phyloP scores from a whole-genome alignment of 2,329 filamentous ascomycete genomes.

The Didymella sp. region DNA sequence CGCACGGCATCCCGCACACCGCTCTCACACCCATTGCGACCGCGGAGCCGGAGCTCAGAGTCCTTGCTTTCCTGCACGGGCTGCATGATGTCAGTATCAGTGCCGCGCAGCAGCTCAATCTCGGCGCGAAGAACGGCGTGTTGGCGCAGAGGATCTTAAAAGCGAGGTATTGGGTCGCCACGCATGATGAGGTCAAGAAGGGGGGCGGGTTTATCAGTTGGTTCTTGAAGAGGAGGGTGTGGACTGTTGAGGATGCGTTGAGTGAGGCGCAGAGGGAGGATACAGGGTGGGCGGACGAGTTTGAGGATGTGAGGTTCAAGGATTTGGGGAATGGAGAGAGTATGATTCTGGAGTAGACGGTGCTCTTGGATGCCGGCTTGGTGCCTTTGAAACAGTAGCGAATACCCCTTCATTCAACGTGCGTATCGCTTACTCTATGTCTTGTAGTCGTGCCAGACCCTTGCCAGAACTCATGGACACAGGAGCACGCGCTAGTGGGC shows the following conservation, averaged over 20 bases:
- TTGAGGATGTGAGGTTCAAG: constrained; percentile 56
- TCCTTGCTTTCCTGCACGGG: constrained; percentile 68
- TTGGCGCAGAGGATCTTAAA: constrained; percentile 60
- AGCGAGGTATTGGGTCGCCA: constrained; percentile 69
- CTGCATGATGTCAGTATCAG: constrained; percentile 66
- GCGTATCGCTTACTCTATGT: too few relatives aligned
- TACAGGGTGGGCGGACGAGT: constrained; percentile 33
- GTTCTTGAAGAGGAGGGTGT: constrained; percentile 54
- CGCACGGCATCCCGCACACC: constrained; percentile 63
- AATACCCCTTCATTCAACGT: neutral
- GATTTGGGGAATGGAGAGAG: constrained; percentile 65
- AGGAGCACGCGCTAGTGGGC: neutral
- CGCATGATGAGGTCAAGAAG: constrained; percentile 69
- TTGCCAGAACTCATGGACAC: neutral
- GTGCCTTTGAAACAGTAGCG: too few relatives aligned
- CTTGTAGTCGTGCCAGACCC: neutral
- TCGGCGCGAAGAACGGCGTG: constrained; percentile 68
- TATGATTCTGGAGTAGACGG: constrained; percentile 55
- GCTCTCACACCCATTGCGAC: constrained; percentile 55
- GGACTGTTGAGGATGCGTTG: constrained; percentile 57
- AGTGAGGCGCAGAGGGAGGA: constrained; percentile 56
- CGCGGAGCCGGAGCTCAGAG: constrained; percentile 57
- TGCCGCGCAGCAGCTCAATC: constrained; percentile 64
- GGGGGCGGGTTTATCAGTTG: constrained; percentile 64
- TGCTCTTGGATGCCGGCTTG: neutral